phyloP scores from a whole-genome alignment of 2,329 filamentous ascomycete genomes.

The Ramichloridium luteum region DNA sequence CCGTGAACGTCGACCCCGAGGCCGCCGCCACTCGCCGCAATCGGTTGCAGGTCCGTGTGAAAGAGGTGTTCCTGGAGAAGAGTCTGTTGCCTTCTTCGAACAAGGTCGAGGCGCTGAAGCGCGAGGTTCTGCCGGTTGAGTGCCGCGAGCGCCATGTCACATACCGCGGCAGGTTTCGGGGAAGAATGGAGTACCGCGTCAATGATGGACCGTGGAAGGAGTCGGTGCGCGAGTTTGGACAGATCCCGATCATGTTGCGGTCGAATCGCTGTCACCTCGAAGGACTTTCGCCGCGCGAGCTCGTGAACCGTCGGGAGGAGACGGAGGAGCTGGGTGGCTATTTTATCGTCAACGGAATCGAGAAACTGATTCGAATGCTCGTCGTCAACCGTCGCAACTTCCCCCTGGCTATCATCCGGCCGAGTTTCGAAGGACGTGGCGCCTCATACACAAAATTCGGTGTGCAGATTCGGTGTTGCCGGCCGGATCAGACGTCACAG shows the following conservation, averaged over 20 bases:
- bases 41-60: slow-evolving; percentile 63
- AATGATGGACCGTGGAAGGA: slow-evolving; percentile 79
- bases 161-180: slow-evolving; percentile 77
- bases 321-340: slow-evolving; percentile 93
- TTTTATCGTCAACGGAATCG: slow-evolving; percentile 94
- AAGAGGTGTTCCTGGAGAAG: slow-evolving; percentile 71
- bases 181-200: slow-evolving; percentile 70
- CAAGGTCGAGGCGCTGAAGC: slow-evolving; percentile 64
- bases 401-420: slow-evolving; percentile 84
- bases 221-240: slow-evolving; percentile 71
- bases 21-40: slow-evolving; percentile 49
- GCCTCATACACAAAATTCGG: slow-evolving; percentile 78
- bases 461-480: slow-evolving; percentile 81
- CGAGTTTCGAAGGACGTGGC: slow-evolving; percentile 80
- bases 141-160: slow-evolving; percentile 87
- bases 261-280: slow-evolving; percentile 87
- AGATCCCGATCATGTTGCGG: slow-evolving; percentile 85
- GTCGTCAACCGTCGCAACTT: slow-evolving; percentile 86
- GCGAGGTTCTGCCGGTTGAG: slow-evolving; percentile 82
- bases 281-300: slow-evolving; percentile 65
- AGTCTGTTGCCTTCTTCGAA: slow-evolving; percentile 67
- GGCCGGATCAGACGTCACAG: slow-evolving; percentile 95
- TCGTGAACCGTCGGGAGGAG: slow-evolving; percentile 85
- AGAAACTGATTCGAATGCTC: slow-evolving; percentile 89
- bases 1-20: slow-evolving; percentile 38